Base-by-base conservation (phyloP, 805 yeast genomes). In the Lipomyces starkeyi region DNA sequence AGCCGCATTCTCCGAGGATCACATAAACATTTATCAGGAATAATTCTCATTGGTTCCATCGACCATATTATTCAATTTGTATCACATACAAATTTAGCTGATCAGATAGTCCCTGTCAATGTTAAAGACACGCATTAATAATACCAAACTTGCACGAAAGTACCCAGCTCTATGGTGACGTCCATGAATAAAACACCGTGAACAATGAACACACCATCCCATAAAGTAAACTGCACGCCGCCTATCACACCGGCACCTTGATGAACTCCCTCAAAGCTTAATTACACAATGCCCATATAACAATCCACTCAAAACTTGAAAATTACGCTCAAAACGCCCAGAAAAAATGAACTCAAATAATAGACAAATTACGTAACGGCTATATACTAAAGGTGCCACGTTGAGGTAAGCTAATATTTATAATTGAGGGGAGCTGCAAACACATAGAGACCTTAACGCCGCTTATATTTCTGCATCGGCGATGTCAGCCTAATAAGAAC, bases 401-500 rank as follows among this genome's bases (percentile, higher is more conserved):
- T 27, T 27, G 20, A 14, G n/a, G n/a, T 29, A 22, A 53, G 34
- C 57, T 57, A 57, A 22, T 22, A 57, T 11, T 57, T 57, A 32
- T 22, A 17, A 32, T 25, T 35, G 37, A 57, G 43, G 14, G 34
- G 34, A 57, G 34, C 27, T 27, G 60, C 25, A 57, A 3, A 32
- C 9, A 11, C 27, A n/a, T 57, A 43, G 37, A 9, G 27, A 25
- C 25, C 37, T 37, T 37, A 61, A 7, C 64, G 59, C 54, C 53
- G 37, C 55, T 61, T 61, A 53, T 61, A 61, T 61, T 61, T 61
- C 64, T 61, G 37, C 14, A 34, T 27, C 32, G n/a, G 17, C 54
- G 27, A 5, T 9, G 53, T 61, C 27, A 56, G 59, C 13, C 8
- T n/a, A 7, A n/a, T 11, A 17, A 9, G 6, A 11, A 7, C 17